Evolutionary conservation across 371 early-diverging fungal genomes (phyloP), one percentile per base, ranked within the genome.

Genomic region (Parasitella parasitica): DNA sequence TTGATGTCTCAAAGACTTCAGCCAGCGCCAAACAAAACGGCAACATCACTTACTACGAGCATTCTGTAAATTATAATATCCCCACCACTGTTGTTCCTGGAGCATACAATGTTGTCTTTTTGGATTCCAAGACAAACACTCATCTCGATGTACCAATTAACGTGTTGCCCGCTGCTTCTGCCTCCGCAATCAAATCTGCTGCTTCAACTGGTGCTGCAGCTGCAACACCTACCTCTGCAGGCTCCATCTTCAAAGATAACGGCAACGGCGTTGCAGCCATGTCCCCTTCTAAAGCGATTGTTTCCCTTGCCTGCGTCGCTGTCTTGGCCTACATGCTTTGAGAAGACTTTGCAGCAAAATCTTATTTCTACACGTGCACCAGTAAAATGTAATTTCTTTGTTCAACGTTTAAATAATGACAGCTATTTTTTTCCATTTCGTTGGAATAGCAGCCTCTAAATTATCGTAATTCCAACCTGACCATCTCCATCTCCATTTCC

Each of bases 11-110:
- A 37, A 71, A 75, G 58, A 65, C 69, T 1, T 54, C 67, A n/a
- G 67, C 61, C 9, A 71, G 67, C 16, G 61, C 58, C 6, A 73
- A 67, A 43, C 55, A 57, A 30, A 64, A 58, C 6, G 69, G 69
- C 9, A 77, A 80, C 51, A 26, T 60, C 7, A 77, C 78, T 11
- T 70, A 60, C 15, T 80, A 80, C 53, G 74, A 80, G 30, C 77
- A 80, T 52, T 72, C 74, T 9, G 50, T 69, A 54, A 80, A 77
- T 55, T 80, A 68, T 62, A 63, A 70, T 16, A 80, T 80, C 52
- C 77, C 81, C 22, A 55, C 54, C 15, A 74, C 66, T 1, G 68
- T 77, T 1, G 30, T 61, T 30, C 69, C 69, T 18, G 81, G 81
- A n/a, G 49, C 43, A 8, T 80, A 80, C 61, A 73, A 80, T 30